phyloP scores from a whole-genome alignment of 345 rosid species.

The Trapa incisa region DNA sequence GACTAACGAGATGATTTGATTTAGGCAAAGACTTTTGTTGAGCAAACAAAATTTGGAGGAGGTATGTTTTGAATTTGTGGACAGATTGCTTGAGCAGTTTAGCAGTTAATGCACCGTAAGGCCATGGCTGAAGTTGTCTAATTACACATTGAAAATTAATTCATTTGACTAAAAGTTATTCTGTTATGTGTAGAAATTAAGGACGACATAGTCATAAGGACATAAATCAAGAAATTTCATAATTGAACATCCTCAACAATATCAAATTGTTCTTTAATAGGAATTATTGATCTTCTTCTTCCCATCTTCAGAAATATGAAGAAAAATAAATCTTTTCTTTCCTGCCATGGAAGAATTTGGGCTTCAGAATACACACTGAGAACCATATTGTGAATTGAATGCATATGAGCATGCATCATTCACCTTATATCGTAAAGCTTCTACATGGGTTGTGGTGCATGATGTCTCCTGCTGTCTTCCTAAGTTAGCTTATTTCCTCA shows the following conservation, averaged over 20 bases:
- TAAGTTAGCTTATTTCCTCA: background rate
- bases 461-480: background rate
- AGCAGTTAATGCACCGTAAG: background rate
- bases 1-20: slow-evolving; percentile 1
- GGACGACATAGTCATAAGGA: background rate
- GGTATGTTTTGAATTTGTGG: slow-evolving; percentile 26
- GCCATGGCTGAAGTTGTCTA: background rate
- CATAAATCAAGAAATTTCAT: background rate
- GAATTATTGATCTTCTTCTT: too few relatives aligned
- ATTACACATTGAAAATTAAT: background rate
- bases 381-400: background rate
- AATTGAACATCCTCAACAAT: background rate
- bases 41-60: slow-evolving; percentile 83
- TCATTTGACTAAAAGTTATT: background rate
- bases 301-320: background rate
- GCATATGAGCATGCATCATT: background rate
- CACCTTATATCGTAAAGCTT: slow-evolving; percentile 5
- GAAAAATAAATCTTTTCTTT: too few relatives aligned
- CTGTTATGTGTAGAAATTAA: background rate
- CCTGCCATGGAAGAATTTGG: background rate
- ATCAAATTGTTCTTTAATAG: background rate
- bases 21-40: slow-evolving; percentile 75
- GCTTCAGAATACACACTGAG: background rate
- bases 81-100: background rate
- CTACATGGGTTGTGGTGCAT: background rate